phyloP scores from a whole-genome alignment of 75 land plant genomes.

The Cupressus sempervirens region DNA sequence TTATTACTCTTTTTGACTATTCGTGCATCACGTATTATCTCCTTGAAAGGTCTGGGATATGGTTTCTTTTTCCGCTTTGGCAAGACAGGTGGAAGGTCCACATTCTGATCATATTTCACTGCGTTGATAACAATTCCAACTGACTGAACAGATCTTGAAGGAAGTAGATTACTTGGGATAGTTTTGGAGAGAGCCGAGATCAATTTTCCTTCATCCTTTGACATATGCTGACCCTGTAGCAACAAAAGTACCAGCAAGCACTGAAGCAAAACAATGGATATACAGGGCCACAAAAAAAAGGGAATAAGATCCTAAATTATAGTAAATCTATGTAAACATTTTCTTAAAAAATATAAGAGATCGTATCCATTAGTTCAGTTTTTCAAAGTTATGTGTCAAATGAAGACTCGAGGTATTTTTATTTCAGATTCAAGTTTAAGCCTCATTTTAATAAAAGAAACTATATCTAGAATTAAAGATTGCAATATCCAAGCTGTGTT shows the following conservation, averaged over 20 bases:
- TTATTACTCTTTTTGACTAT: conserved; percentile 29
- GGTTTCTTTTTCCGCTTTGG: conserved; percentile 85
- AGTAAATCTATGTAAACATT: background rate
- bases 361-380: background rate
- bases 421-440: background rate
- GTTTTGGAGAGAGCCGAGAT: background rate
- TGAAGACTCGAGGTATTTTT: background rate
- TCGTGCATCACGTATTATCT: conserved; percentile 41
- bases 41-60: conserved; percentile 58
- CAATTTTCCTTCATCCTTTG: background rate
- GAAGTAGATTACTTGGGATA: background rate
- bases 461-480: background rate
- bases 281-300: background rate
- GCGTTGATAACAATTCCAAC: background rate
- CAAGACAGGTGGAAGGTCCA: conserved; percentile 56
- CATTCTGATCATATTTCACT: conserved; percentile 50
- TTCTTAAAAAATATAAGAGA: background rate
- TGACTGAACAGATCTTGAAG: background rate
- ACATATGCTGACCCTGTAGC: background rate
- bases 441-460: background rate
- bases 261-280: background rate
- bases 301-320: background rate
- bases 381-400: background rate
- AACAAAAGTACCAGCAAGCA: background rate
- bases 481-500: background rate